Percentiles rank a stretch among this genome's conserved stretches.
phyloP scores from a whole-genome alignment of 768 basidiomycete genomes.

The Phaffia australis region DNA sequence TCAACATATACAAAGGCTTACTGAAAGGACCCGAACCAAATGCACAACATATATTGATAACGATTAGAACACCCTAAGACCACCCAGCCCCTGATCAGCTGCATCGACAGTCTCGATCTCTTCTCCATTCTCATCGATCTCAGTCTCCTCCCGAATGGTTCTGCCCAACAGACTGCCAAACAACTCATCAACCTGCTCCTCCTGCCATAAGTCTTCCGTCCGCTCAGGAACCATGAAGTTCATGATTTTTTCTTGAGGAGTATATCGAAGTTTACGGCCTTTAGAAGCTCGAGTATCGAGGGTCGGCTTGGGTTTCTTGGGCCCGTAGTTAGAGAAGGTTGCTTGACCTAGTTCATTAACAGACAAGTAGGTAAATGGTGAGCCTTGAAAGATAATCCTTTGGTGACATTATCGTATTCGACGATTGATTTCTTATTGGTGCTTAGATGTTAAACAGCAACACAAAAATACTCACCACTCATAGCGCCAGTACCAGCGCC shows the following conservation, averaged over 20 bases:
- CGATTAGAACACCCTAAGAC: conserved; percentile 22
- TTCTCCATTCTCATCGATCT: conserved; percentile 29
- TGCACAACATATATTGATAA: too few relatives aligned
- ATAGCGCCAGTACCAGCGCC: conserved; percentile 36
- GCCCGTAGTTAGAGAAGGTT: conserved; percentile 16
- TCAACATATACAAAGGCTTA: too few relatives aligned
- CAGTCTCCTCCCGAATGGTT: conserved; percentile 29
- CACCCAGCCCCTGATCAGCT: conserved; percentile 7
- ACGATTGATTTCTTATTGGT: too few relatives aligned
- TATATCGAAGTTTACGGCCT: conserved; percentile 82
- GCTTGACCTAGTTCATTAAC: neutral
- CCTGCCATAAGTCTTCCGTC: conserved; percentile 57
- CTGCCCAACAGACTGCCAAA: conserved; percentile 73
- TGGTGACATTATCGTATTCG: neutral
- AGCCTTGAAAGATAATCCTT: neutral
- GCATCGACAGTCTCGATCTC: neutral
- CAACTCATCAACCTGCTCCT: conserved; percentile 90
- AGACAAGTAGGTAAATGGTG: neutral
- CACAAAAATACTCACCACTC: conserved; percentile 11
- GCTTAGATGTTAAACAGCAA: too few relatives aligned
- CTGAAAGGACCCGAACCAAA: too few relatives aligned
- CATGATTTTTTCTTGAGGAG: conserved; percentile 89
- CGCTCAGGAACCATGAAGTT: conserved; percentile 90
- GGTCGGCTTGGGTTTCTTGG: conserved; percentile 47
- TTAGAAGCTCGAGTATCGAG: conserved; percentile 96